A percentile compares a stretch with the other conserved stretches of the same genome.
Conservation (phyloP, 2,329 filamentous ascomycete genomes). For the Verticillium dahliae region DNA sequence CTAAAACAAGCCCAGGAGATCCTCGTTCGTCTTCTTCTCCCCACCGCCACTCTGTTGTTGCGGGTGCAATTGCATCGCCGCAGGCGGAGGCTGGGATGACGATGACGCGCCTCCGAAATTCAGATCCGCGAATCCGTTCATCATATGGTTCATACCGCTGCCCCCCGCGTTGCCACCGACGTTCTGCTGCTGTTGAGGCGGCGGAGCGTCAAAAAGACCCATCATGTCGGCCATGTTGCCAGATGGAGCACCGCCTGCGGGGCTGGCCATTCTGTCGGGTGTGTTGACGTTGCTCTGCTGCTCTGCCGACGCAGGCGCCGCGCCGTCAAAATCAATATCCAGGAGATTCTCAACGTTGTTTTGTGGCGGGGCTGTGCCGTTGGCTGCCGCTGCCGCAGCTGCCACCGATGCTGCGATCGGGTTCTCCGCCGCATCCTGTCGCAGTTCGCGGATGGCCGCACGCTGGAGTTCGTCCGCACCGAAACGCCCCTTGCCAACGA, state of each 20-base stretch:
- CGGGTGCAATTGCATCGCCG: conserved; percentile 48
- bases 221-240: conserved; percentile 58
- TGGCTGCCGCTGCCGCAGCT: conserved; percentile 56
- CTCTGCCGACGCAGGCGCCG: conserved; percentile 81
- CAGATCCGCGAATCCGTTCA: conserved; percentile 82
- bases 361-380: conserved; percentile 46
- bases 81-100: conserved; percentile 55
- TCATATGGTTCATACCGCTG: conserved; percentile 73
- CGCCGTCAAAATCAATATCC: conserved; percentile 93
- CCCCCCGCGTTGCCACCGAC: conserved; percentile 21
- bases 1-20: conserved; percentile 44
- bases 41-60: conserved; percentile 26
- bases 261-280: conserved; percentile 63
- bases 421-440: conserved; percentile 86
- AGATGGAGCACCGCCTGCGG: conserved; percentile 34
- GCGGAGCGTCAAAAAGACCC: conserved; percentile 63
- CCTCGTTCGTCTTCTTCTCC: conserved; percentile 53
- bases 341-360: conserved; percentile 90
- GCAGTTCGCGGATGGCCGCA: conserved; percentile 93
- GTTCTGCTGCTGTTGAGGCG: conserved; percentile 39
- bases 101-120: conserved; percentile 55
- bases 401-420: conserved; percentile 83
- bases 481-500: conserved; percentile 89
- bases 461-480: conserved; percentile 92
- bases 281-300: conserved; percentile 48